These are phyloP conservation scores for Nicotiana obtusifolia DNA, from an alignment of 257 asterid species.

Conservation along the genomic window DNA sequence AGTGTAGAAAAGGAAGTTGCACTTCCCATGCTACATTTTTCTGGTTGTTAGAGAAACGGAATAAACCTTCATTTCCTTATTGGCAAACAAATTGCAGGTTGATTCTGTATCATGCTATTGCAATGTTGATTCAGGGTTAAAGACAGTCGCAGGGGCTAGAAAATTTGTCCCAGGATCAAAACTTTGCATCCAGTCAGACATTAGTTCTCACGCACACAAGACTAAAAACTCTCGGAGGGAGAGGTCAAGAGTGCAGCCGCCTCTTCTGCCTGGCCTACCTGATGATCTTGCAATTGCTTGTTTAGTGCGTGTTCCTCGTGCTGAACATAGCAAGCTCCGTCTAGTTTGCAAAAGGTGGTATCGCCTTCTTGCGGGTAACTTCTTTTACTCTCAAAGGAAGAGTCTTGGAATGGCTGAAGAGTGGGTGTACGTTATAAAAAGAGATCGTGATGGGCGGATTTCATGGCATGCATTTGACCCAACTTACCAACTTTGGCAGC, in stretches of 20 bases:
- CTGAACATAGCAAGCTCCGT: conserved; percentile 40
- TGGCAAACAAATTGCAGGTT: conserved; percentile 22
- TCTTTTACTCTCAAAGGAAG: conserved; percentile 34
- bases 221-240: conserved; percentile 30
- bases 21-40: background rate
- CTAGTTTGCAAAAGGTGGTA: conserved; percentile 45
- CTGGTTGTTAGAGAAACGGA: background rate
- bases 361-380: conserved; percentile 39
- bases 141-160: conserved; percentile 41
- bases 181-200: conserved; percentile 42
- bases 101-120: conserved; percentile 46
- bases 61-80: background rate
- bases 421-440: conserved; percentile 38
- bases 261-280: conserved; percentile 41
- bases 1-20: background rate
- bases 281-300: conserved; percentile 49
- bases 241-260: conserved; percentile 35
- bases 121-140: conserved; percentile 39
- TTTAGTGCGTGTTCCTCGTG: conserved; percentile 41
- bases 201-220: conserved; percentile 38
- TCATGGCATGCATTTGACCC: conserved; percentile 49
- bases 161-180: conserved; percentile 44
- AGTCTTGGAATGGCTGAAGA: conserved; percentile 44
- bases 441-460: conserved; percentile 42
- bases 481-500: conserved; percentile 39